Percentiles rank a stretch among this genome's conserved stretches.
phyloP scores from a whole-genome alignment of 2,329 filamentous ascomycete genomes.

The Bimuria novae-zelandiae region DNA sequence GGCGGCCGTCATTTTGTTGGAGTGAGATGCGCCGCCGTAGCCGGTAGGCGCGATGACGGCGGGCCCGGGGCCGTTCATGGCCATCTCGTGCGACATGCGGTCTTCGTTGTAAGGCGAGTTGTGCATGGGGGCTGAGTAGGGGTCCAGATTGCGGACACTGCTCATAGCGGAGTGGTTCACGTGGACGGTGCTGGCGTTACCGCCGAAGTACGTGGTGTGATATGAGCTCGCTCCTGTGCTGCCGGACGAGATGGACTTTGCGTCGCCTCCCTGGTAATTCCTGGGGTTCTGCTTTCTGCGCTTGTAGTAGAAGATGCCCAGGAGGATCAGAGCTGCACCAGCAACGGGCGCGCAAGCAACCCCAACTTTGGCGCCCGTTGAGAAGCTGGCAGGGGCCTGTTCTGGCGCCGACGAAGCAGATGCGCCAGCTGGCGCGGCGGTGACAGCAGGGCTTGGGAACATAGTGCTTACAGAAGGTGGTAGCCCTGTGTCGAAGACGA shows the following conservation, averaged over 20 bases:
- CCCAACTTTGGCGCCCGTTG: constrained; percentile 24
- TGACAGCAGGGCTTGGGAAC: neutral
- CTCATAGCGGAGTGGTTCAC: constrained; percentile 14
- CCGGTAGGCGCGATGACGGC: constrained; percentile 3
- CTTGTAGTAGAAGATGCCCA: constrained; percentile 23
- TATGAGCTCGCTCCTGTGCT: constrained; percentile 2
- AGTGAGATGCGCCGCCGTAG: neutral
- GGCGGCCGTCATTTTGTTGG: constrained; percentile 2
- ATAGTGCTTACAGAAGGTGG: neutral
- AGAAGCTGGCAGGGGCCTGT: neutral
- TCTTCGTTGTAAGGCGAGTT: constrained; percentile 4
- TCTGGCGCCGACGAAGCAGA: neutral
- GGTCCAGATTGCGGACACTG: constrained; percentile 13
- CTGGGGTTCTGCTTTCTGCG: constrained; percentile 16
- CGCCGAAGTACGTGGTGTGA: constrained; percentile 8
- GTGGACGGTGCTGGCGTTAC: constrained; percentile 1
- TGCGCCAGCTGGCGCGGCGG: neutral
- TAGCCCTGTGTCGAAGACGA: constrained; percentile 1
- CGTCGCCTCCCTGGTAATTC: constrained; percentile 14
- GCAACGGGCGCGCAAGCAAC: constrained; percentile 32
- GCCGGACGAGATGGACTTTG: constrained; percentile 18
- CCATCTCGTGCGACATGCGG: constrained; percentile 5
- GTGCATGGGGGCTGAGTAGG: constrained; percentile 5
- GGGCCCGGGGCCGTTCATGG: constrained; percentile 9
- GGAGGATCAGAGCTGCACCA: constrained; percentile 16